These are phyloP conservation scores for Terfezia boudieri DNA, from an alignment of 495 filamentous ascomycete genomes.

Conservation along the genomic window DNA sequence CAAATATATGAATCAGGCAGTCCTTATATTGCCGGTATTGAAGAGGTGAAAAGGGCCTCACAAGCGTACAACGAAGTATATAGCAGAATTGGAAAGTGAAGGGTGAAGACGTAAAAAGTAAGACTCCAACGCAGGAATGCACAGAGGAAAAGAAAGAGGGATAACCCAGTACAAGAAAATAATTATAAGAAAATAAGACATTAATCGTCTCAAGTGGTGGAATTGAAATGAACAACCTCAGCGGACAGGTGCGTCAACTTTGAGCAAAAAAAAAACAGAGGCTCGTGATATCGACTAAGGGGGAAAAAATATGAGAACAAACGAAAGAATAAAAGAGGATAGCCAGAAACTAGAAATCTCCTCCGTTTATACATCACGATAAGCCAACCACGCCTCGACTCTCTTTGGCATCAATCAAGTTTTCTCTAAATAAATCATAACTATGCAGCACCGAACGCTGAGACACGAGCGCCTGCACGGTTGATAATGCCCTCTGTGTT, in stretches of 20 bases:
- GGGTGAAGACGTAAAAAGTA: not conserved
- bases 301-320: not conserved
- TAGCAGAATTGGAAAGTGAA: too few relatives aligned
- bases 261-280: not conserved
- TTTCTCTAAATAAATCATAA: not conserved
- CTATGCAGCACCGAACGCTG: constrained; percentile 17
- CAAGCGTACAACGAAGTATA: too few relatives aligned
- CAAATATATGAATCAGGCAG: too few relatives aligned
- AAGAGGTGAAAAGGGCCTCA: too few relatives aligned
- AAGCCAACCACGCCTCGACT: too few relatives aligned
- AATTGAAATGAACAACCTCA: not conserved
- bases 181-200: not conserved
- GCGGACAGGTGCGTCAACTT: not conserved
- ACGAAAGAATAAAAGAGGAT: not conserved
- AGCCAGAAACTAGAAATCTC: not conserved
- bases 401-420: too few relatives aligned
- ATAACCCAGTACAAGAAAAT: not conserved
- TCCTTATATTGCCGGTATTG: too few relatives aligned
- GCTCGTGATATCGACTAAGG: not conserved
- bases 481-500: constrained; percentile 21
- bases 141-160: not conserved
- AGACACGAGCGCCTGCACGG: constrained; percentile 18
- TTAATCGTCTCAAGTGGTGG: not conserved
- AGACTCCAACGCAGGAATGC: not conserved
- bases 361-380: too few relatives aligned